A percentile compares a stretch with the other conserved stretches of the same genome.
Evolutionary conservation across 192 early-diverging fungal genomes (phyloP).

Genomic region (Entophlyctis luteolus): DNA sequence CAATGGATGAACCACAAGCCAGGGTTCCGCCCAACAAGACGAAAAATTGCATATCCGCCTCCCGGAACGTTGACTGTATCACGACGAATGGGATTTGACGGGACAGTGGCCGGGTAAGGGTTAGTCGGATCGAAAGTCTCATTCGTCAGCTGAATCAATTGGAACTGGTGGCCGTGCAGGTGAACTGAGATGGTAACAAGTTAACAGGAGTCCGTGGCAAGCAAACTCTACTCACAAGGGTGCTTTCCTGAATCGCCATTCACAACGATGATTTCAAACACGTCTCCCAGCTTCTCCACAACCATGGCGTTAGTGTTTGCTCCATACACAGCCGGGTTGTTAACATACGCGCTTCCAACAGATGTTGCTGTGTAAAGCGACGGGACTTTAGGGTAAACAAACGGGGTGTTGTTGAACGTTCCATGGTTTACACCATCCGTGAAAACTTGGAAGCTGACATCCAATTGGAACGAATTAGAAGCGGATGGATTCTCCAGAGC

Average conservation of each 20-base stretch:
- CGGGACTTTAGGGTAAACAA: conserved; percentile 62
- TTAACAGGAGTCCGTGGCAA: not conserved
- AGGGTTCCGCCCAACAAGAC: conserved; percentile 76
- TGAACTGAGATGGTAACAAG: conserved; percentile 57
- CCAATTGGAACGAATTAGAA: conserved; percentile 50
- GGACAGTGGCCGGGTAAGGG: conserved; percentile 26
- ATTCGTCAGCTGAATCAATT: conserved; percentile 63
- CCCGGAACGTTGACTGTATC: conserved; percentile 72
- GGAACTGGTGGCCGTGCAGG: conserved; percentile 80
- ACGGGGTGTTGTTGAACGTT: conserved; percentile 74
- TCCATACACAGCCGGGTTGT: conserved; percentile 56
- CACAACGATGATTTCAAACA: conserved; percentile 67
- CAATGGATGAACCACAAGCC: conserved; percentile 85
- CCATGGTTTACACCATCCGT: conserved; percentile 76
- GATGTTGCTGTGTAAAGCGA: conserved; percentile 62
- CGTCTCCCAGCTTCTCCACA: conserved; percentile 55
- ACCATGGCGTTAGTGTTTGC: conserved; percentile 59
- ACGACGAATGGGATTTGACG: conserved; percentile 62
- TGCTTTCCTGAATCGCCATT: conserved; percentile 75
- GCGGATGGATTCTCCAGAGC: conserved; percentile 37
- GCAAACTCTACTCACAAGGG: conserved; percentile 36
- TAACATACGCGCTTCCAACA: conserved; percentile 46
- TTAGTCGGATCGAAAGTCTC: conserved; percentile 46
- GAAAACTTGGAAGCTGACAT: conserved; percentile 60
- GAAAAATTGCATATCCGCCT: conserved; percentile 63